These are phyloP conservation scores for Phytophthora litchii DNA, from an alignment of 352 stramenopile genomes.

Conservation along the genomic window DNA sequence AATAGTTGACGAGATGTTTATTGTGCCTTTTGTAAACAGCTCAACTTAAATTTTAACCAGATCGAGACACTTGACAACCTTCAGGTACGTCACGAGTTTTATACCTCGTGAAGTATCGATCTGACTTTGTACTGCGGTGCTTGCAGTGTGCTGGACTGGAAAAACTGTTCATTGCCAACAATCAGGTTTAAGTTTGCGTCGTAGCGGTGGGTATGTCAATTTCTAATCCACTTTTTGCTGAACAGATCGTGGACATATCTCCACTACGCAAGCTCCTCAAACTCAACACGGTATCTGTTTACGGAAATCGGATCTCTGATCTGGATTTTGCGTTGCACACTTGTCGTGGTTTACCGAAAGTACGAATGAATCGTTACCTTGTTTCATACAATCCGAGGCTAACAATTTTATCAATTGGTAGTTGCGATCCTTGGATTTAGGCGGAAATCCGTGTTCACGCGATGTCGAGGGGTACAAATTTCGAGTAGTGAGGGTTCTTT, in stretches of 20 bases:
- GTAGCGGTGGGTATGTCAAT: not conserved
- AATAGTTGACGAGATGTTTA: not conserved
- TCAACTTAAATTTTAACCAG: conserved; percentile 77
- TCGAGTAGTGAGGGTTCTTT: conserved; percentile 58
- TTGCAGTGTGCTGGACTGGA: conserved; percentile 57
- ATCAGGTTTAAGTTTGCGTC: conserved; percentile 37
- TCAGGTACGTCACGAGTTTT: conserved; percentile 30
- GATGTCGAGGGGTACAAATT: conserved; percentile 79
- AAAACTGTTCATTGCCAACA: conserved; percentile 71
- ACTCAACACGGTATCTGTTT: conserved; percentile 66
- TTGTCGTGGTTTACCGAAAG: conserved; percentile 58
- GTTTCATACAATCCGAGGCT: not conserved
- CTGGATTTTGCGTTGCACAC: conserved; percentile 54
- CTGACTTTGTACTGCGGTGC: conserved; percentile 3
- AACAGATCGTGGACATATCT: conserved; percentile 53
- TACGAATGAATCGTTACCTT: conserved; percentile 8
- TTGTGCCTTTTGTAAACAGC: conserved; percentile 27
- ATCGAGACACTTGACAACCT: conserved; percentile 56
- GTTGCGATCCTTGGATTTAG: conserved; percentile 73
- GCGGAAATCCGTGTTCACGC: conserved; percentile 74
- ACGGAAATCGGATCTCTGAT: conserved; percentile 59
- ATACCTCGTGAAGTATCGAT: conserved; percentile 2
- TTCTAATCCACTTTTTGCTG: not conserved
- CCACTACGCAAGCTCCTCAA: conserved; percentile 49
- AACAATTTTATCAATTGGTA: conserved; percentile 19